These are phyloP conservation scores for Lasiodiplodia sp. DNA, from an alignment of 2,329 filamentous ascomycete genomes.

Conservation along the genomic window DNA sequence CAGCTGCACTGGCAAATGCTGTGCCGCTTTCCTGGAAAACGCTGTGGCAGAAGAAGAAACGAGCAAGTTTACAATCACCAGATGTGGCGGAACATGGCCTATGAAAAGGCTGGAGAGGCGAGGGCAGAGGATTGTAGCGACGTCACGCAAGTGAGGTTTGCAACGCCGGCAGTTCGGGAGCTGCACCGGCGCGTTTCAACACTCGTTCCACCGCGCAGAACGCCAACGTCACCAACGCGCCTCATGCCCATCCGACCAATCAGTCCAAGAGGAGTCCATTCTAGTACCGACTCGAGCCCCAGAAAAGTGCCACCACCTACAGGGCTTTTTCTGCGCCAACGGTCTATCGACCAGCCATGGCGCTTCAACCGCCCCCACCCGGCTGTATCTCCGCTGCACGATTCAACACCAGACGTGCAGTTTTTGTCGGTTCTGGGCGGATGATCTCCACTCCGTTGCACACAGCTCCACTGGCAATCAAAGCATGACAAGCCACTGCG, in stretches of 20 bases:
- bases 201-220: background rate
- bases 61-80: background rate
- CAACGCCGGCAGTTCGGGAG: constrained; percentile 18
- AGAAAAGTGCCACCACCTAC: background rate
- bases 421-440: too few relatives aligned
- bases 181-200: constrained; percentile 4
- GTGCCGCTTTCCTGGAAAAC: background rate
- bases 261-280: background rate
- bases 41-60: background rate
- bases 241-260: background rate
- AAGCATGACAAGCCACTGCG: constrained; percentile 3
- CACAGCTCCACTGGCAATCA: constrained; percentile 6
- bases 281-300: background rate
- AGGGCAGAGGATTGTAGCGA: too few relatives aligned
- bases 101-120: background rate
- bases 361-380: background rate
- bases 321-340: background rate
- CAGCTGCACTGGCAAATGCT: too few relatives aligned
- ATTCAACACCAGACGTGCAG: constrained; percentile 10
- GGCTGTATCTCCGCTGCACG: background rate
- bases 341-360: background rate
- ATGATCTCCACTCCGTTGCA: background rate
- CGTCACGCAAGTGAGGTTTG: background rate
- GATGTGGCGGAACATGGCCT: constrained; percentile 3
- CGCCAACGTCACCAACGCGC: background rate